Evolutionary conservation across 345 rosid genomes (phyloP).

Genomic region (Heritiera fomes): DNA sequence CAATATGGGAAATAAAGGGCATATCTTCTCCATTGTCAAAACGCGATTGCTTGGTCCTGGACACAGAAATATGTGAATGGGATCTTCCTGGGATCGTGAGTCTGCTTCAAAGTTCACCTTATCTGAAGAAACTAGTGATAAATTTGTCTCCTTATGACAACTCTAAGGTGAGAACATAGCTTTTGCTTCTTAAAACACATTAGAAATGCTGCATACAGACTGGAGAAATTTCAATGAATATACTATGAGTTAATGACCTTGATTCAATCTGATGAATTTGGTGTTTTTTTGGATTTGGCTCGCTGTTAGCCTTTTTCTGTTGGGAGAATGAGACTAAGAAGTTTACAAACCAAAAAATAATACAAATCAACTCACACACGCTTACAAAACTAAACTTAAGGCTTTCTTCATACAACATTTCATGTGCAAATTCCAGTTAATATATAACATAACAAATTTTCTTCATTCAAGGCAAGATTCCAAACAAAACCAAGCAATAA

Average conservation of each 20-base stretch:
- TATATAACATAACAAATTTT: not conserved
- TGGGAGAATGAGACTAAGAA: not conserved
- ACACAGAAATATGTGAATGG: slow-evolving; percentile 32
- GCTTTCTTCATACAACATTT: not conserved
- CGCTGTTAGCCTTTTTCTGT: not conserved
- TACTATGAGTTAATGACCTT: not conserved
- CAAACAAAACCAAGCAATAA: slow-evolving; percentile 1
- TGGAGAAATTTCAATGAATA: not conserved
- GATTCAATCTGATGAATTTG: not conserved
- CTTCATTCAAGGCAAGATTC: not conserved
- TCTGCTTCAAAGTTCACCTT: slow-evolving; percentile 33
- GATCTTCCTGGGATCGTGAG: slow-evolving; percentile 33
- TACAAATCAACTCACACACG: not conserved
- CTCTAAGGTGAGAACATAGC: not conserved
- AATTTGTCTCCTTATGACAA: slow-evolving; percentile 23
- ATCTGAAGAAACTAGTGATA: slow-evolving; percentile 33
- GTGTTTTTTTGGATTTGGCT: not conserved
- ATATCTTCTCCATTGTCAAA: slow-evolving; percentile 28
- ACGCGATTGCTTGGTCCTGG: slow-evolving; percentile 28
- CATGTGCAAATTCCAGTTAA: not conserved
- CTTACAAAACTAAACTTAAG: not conserved
- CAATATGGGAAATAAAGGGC: slow-evolving; percentile 5
- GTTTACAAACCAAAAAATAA: not conserved
- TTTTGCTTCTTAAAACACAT: not conserved
- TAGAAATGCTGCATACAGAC: not conserved